Evolutionary conservation across 2,329 filamentous ascomycete genomes (phyloP).

Genomic region (Leptographium procerum): DNA sequence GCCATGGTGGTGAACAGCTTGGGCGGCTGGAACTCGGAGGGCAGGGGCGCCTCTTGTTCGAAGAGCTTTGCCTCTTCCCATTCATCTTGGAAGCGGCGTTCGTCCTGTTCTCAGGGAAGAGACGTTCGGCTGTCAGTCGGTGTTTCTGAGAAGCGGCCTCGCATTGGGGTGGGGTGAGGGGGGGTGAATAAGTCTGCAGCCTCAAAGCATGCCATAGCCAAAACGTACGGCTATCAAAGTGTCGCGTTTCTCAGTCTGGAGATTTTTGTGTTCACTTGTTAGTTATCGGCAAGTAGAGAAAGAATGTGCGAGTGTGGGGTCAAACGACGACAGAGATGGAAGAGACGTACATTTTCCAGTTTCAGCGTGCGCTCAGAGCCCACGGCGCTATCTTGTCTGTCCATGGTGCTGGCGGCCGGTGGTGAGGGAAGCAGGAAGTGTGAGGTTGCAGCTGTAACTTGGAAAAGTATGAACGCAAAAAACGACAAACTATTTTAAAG

Average conservation of each 20-base stretch:
- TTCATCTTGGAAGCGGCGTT: slow-evolving; percentile 85
- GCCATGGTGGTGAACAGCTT: slow-evolving; percentile 71
- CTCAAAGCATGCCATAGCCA: background rate
- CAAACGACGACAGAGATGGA: background rate
- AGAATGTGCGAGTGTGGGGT: background rate
- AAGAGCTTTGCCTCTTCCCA: slow-evolving; percentile 73
- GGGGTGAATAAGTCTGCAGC: background rate
- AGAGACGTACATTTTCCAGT: slow-evolving; percentile 24
- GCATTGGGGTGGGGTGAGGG: background rate
- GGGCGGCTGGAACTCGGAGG: slow-evolving; percentile 68
- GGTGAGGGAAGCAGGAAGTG: background rate
- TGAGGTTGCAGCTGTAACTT: background rate
- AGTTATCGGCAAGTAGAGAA: background rate
- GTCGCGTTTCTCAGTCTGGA: slow-evolving; percentile 75
- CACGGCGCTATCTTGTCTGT: slow-evolving; percentile 7
- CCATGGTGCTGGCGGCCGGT: slow-evolving; percentile 4
- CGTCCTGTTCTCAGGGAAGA: slow-evolving; percentile 22
- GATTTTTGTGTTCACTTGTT: background rate
- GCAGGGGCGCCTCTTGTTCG: slow-evolving; percentile 73
- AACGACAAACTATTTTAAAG: slow-evolving; percentile 1
- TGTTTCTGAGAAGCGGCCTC: background rate
- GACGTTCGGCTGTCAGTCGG: background rate
- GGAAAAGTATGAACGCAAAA: background rate
- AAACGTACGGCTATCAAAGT: slow-evolving; percentile 54
- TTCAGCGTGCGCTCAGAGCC: slow-evolving; percentile 13